phyloP scores from a whole-genome alignment of 139 green algal genomes.

The Asterochloris sp. region DNA sequence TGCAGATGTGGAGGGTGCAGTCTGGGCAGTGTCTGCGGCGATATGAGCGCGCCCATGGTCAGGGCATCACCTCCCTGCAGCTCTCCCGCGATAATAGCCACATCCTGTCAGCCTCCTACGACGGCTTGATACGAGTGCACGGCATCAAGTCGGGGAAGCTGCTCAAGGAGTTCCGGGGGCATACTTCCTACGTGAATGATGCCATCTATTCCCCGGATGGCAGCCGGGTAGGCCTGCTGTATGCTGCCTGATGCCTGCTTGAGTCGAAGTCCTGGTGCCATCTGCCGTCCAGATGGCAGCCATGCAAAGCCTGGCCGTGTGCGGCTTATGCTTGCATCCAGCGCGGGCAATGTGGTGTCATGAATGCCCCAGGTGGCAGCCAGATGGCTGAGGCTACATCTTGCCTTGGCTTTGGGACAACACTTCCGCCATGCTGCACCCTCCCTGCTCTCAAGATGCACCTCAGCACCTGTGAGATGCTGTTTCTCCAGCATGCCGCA shows the following conservation, averaged over 20 bases:
- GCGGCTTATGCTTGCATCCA: too few relatives aligned
- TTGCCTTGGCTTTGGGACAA: too few relatives aligned
- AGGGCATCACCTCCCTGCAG: constrained; percentile 83
- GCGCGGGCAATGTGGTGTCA: too few relatives aligned
- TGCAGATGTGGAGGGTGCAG: constrained; percentile 89
- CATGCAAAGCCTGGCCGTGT: too few relatives aligned
- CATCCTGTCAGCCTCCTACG: constrained; percentile 87
- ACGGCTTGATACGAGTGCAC: constrained; percentile 84
- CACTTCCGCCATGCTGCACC: too few relatives aligned
- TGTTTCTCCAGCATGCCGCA: too few relatives aligned
- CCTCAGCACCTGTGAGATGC: too few relatives aligned
- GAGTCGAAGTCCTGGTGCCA: too few relatives aligned
- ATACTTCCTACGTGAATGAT: constrained; percentile 91
- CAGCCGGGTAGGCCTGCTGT: constrained; percentile 31
- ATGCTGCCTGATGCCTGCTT: background rate
- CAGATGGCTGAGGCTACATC: too few relatives aligned
- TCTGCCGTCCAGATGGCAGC: too few relatives aligned
- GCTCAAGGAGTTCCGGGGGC: constrained; percentile 95
- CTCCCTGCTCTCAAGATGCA: too few relatives aligned
- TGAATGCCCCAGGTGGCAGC: too few relatives aligned
- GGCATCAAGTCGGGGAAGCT: constrained; percentile 95
- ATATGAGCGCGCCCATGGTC: constrained; percentile 85
- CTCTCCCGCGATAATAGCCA: constrained; percentile 89
- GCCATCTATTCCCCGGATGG: constrained; percentile 79
- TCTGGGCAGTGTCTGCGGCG: constrained; percentile 88